Base-by-base conservation (phyloP, 2,329 filamentous ascomycete species). In the Fusarium nanum region DNA sequence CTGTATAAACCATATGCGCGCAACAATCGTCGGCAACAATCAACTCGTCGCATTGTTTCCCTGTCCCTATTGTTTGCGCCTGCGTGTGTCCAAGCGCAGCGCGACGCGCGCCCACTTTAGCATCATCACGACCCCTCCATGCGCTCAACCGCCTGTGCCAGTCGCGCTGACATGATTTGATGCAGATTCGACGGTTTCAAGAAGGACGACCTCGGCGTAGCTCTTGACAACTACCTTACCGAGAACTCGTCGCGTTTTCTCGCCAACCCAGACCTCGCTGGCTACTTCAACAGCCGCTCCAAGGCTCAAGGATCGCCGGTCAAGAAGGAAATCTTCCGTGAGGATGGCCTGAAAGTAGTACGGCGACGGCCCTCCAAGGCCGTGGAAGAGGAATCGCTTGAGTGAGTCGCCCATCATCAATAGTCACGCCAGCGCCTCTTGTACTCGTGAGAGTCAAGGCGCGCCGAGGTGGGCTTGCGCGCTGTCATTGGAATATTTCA, bases 181-280 rank as follows among this genome's bases (percentile, higher is more conserved):
- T 57, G 20, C 76, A 94, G 92, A 76, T 90, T 88, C 76, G 89
- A 93, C 72, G 84, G 86, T 60, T 83, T 91, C 70, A 92, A 91
- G 80, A 97, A 97, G 82, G 84, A 86, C 70, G 93, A 97, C 50
- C 88, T 98, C 64, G 93, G 95, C 77, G 80, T 86, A 63, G 87
- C 87, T 46, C 88, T 97, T 69, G 92, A 97, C 74, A 86, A 90
- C 48, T 90, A 89, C 80, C 87, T 97, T 47, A 85, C 88, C 72
- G 85, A 87, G 68, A 92, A 97, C 82, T 85, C 88, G 73, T 83
- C 87, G 69, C 85, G 85, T 66, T 91, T 92, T 77, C 84, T 86
- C 55, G 83, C 84, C 62, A 88, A 94, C 71, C 81, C 89, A 57
- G 77, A 81, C 45, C 88, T 97, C 77, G 82, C 86, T 66, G 89